Base-by-base conservation (phyloP, 768 basidiomycete species). In the Favolaschia claudopus region DNA sequence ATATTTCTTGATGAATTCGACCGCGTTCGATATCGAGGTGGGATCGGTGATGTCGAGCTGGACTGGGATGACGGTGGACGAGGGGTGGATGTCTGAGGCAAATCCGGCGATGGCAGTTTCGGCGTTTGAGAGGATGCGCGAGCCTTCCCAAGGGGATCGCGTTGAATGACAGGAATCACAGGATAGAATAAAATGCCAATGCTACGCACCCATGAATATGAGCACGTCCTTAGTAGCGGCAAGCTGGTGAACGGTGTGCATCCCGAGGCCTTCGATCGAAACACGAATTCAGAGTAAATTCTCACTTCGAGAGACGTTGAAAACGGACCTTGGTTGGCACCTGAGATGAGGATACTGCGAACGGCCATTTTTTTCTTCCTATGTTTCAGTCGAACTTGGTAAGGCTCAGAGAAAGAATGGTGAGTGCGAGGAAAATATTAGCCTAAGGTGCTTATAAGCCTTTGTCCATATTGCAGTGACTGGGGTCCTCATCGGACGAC, bases 191-290 rank as follows among this genome's bases (percentile, higher is more conserved):
- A n/a, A n/a, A n/a, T n/a, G n/a, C n/a, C n/a, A n/a, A n/a, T n/a
- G n/a, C n/a, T n/a, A n/a, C n/a, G n/a, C n/a, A 55, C 59, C 52
- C 53, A 60, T 60, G n/a, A 60, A 60, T 1, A 49, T 33, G 7
- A 60, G 25, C 1, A 45, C 36, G 25, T 48, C 36, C 20, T 28
- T 27, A 14, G 46, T 51, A 27, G 9, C 7, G 12, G 46, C 39
- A 17, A 55, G 34, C 33, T 55, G 47, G 42, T 55, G 60, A 0
- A 61, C 60, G 25, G 53, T 32, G 46, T 60, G 60, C 38, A 55
- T 43, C n/a, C 52, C 52, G 13, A 60, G 34, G 13, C 51, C 51
- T 60, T 36, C 15, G 19, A n/a, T n/a, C n/a, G n/a, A n/a, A n/a
- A n/a, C n/a, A n/a, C n/a, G n/a, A n/a, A n/a, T n/a, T n/a, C n/a